These are phyloP conservation scores for Bacidia gigantensis DNA, from an alignment of 495 filamentous ascomycete species.

Conservation along the genomic window DNA sequence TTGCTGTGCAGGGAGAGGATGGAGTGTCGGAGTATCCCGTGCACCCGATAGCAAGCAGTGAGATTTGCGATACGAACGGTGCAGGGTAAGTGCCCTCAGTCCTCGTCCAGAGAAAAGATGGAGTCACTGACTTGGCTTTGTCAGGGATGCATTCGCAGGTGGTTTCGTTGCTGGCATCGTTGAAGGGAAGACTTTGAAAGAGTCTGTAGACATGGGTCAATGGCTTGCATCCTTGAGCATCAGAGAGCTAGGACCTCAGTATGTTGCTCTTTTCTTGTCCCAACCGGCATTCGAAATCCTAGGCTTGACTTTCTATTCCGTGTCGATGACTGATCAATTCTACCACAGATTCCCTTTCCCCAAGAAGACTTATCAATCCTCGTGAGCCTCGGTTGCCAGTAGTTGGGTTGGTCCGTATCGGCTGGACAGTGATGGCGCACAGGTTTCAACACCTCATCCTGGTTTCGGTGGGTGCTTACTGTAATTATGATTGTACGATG, in stretches of 20 bases:
- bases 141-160: slow-evolving; percentile 89
- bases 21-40: slow-evolving; percentile 67
- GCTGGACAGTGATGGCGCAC: slow-evolving; percentile 14
- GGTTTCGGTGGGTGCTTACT: background rate
- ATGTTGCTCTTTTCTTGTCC: slow-evolving; percentile 28
- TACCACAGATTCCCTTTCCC: slow-evolving; percentile 60
- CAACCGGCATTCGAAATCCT: background rate
- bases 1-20: slow-evolving; percentile 55
- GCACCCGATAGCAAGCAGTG: slow-evolving; percentile 51
- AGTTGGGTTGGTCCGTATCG: background rate
- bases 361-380: slow-evolving; percentile 56
- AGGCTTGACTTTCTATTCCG: slow-evolving; percentile 1
- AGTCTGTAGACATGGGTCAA: slow-evolving; percentile 74
- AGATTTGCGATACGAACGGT: slow-evolving; percentile 92
- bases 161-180: slow-evolving; percentile 85
- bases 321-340: background rate
- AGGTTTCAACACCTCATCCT: slow-evolving; percentile 23
- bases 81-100: slow-evolving; percentile 48
- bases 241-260: slow-evolving; percentile 90
- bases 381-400: slow-evolving; percentile 4
- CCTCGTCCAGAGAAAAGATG: too few species aligned
- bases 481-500: slow-evolving; percentile 2
- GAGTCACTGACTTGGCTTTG: too few species aligned
- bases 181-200: slow-evolving; percentile 61
- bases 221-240: slow-evolving; percentile 91